These are phyloP conservation scores for Chytridium lagenaria DNA, from an alignment of 371 early-diverging fungal species.

Conservation along the genomic window DNA sequence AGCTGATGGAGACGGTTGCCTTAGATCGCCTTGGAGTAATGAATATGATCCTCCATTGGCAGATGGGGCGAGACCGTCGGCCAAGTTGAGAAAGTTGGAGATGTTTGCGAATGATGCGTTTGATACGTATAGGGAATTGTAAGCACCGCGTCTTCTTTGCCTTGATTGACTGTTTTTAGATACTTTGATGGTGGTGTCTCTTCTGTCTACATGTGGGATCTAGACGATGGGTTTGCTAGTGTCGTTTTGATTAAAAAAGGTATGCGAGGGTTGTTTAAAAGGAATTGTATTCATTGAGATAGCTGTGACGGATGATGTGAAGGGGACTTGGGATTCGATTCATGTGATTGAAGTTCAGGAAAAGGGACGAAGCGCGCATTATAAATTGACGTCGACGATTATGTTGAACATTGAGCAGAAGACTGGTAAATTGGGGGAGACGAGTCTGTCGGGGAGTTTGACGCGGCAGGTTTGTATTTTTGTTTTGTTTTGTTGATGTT, in stretches of 20 bases:
- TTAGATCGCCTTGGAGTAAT: conserved; percentile 94
- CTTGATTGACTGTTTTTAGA: conserved; percentile 40
- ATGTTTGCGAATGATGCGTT: conserved; percentile 94
- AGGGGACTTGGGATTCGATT: conserved; percentile 98
- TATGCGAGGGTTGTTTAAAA: conserved; percentile 41
- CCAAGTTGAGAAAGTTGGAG: conserved; percentile 85
- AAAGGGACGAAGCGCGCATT: conserved; percentile 82
- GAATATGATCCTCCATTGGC: conserved; percentile 87
- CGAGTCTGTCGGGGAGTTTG: conserved; percentile 92
- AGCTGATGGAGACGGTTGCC: not conserved
- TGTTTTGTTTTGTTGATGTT: conserved; percentile 17
- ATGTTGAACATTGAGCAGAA: conserved; percentile 87
- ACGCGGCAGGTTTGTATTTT: conserved; percentile 76
- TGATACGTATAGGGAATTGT: conserved; percentile 93
- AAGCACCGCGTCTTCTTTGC: conserved; percentile 12
- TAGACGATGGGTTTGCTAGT: conserved; percentile 92
- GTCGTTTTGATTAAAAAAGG: conserved; percentile 96
- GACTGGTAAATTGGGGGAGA: conserved; percentile 59
- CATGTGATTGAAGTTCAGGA: conserved; percentile 93
- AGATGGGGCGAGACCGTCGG: conserved; percentile 82
- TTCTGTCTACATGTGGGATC: conserved; percentile 94
- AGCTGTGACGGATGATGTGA: not conserved
- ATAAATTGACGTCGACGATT: conserved; percentile 94
- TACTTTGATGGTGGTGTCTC: conserved; percentile 97
- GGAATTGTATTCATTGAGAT: not conserved